Evolutionary conservation across 2,329 filamentous ascomycete species (phyloP).

Genomic region (Botrytis elliptica): DNA sequence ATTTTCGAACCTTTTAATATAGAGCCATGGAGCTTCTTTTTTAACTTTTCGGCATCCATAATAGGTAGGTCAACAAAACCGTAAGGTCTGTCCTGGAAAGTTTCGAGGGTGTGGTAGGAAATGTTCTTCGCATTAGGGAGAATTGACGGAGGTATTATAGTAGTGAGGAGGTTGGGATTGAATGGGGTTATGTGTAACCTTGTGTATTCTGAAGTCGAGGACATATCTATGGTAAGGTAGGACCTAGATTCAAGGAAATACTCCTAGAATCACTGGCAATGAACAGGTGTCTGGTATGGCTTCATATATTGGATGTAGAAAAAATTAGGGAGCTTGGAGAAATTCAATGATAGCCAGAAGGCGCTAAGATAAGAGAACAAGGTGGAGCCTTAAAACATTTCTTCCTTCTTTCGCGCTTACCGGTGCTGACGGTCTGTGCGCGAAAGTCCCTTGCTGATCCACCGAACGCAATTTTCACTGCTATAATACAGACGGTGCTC

Average conservation of each 20-base stretch:
- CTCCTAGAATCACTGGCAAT: neutral
- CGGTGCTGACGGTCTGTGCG: neutral
- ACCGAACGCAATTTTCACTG: too few species aligned
- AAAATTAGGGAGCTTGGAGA: conserved; percentile 6
- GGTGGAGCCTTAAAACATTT: neutral
- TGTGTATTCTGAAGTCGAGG: conserved; percentile 37
- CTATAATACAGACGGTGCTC: too few species aligned
- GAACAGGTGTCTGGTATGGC: neutral
- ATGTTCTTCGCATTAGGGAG: conserved; percentile 70
- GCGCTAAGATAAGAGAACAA: conserved; percentile 12
- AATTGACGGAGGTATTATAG: conserved; percentile 68
- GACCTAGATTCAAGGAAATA: neutral
- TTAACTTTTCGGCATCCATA: conserved; percentile 84
- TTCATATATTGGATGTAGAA: neutral
- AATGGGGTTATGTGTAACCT: conserved; percentile 89
- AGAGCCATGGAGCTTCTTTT: conserved; percentile 85
- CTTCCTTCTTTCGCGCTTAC: neutral
- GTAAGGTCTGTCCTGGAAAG: conserved; percentile 87
- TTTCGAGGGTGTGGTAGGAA: conserved; percentile 82
- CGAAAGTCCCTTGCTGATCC: fast-evolving
- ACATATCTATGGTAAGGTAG: conserved; percentile 4
- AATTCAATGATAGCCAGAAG: conserved; percentile 9
- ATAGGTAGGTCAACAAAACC: conserved; percentile 82
- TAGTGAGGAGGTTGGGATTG: conserved; percentile 68
- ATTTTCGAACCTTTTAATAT: conserved; percentile 84